These are phyloP conservation scores for Coemansia sp. DNA, from an alignment of 192 early-diverging fungal species.

Conservation along the genomic window DNA sequence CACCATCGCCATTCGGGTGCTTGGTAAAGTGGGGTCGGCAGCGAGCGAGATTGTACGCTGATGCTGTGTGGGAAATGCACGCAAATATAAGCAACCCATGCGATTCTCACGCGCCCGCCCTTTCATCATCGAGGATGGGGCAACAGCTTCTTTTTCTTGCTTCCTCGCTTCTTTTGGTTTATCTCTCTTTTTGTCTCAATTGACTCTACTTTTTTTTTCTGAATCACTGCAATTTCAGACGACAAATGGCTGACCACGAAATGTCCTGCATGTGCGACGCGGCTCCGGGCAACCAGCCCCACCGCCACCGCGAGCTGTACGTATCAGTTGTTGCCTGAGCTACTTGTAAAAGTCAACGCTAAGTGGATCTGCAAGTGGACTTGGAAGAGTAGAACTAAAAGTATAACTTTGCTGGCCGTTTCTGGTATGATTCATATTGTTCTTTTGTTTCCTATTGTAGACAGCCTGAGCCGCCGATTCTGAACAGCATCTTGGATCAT, in stretches of 20 bases:
- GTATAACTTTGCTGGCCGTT: neutral
- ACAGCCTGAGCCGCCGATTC: conserved; percentile 75
- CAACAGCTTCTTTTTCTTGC: neutral
- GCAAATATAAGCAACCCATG: neutral
- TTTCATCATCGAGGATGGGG: neutral
- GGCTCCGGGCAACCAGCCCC: conserved; percentile 43
- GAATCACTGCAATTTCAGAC: neutral
- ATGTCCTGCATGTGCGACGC: conserved; percentile 54
- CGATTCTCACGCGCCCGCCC: neutral
- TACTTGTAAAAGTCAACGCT: no score
- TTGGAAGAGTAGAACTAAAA: neutral
- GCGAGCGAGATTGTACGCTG: conserved; percentile 10
- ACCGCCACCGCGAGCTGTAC: conserved; percentile 55
- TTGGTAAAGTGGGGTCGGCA: neutral
- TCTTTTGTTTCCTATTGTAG: conserved; percentile 29
- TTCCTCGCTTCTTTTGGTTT: neutral
- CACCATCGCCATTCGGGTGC: conserved; percentile 17
- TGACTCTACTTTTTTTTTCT: neutral
- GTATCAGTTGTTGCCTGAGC: conserved; percentile 3
- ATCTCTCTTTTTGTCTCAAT: neutral
- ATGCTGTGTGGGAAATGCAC: conserved; percentile 3
- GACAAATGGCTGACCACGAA: conserved; percentile 44
- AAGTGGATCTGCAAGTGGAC: neutral
- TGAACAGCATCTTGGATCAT: conserved; percentile 89
- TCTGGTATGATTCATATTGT: neutral